Evolutionary conservation across 495 filamentous ascomycete genomes (phyloP).

Genomic region (Xylaria venustula): DNA sequence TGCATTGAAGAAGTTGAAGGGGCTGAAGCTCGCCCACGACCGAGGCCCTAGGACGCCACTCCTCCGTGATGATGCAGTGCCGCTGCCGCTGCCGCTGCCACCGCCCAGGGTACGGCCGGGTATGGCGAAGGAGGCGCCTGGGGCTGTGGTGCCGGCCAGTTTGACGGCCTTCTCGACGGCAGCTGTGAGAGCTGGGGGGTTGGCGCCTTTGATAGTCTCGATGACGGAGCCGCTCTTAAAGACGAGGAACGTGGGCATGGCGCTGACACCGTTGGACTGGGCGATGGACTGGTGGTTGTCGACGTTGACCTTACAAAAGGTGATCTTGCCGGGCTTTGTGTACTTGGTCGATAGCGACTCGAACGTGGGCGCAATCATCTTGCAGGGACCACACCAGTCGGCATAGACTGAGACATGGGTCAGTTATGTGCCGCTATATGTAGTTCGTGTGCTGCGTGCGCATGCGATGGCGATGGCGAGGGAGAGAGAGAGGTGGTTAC

Average conservation of each 20-base stretch:
- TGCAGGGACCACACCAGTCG: slow-evolving; percentile 72
- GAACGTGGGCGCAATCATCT: slow-evolving; percentile 66
- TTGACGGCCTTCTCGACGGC: slow-evolving; percentile 74
- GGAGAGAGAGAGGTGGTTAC: slow-evolving; percentile 8
- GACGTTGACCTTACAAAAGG: slow-evolving; percentile 63
- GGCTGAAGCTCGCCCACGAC: slow-evolving; percentile 39
- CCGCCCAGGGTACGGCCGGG: slow-evolving; percentile 38
- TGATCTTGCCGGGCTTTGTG: slow-evolving; percentile 51
- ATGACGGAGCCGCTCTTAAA: slow-evolving; percentile 73
- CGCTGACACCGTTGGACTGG: slow-evolving; percentile 51
- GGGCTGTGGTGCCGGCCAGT: slow-evolving; percentile 45
- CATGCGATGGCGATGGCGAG: background rate
- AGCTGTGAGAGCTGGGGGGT: slow-evolving; percentile 67
- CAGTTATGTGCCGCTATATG: background rate
- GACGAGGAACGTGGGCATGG: slow-evolving; percentile 86
- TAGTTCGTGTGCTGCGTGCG: slow-evolving; percentile 17
- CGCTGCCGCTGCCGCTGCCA: slow-evolving; percentile 7
- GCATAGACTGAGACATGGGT: slow-evolving; percentile 51
- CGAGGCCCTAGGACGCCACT: slow-evolving; percentile 26
- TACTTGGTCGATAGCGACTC: slow-evolving; percentile 55
- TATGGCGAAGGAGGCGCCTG: slow-evolving; percentile 44
- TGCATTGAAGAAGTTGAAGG: slow-evolving; percentile 40
- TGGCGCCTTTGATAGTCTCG: slow-evolving; percentile 75
- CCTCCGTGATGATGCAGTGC: slow-evolving; percentile 15
- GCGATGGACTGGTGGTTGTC: slow-evolving; percentile 58